A percentile compares a stretch with the other conserved stretches of the same genome.
phyloP scores from a whole-genome alignment of 306 rosid genomes.

The Vigna mungo region DNA sequence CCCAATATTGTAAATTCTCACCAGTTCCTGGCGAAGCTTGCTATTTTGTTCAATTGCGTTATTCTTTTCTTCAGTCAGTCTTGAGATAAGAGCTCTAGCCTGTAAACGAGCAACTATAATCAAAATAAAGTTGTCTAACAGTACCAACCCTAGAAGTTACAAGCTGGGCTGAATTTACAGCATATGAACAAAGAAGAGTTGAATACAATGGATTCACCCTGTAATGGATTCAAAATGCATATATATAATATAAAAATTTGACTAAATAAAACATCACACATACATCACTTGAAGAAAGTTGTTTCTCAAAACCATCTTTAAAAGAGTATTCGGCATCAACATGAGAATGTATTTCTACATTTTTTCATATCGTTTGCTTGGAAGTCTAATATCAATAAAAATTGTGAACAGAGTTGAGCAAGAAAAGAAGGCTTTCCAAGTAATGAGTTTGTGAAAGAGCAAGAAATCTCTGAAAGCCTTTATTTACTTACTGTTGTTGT shows the following conservation, averaged over 20 bases:
- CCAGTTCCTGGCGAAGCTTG: constrained; percentile 91
- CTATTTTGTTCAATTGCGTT: constrained; percentile 68
- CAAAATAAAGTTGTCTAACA: constrained; percentile 34
- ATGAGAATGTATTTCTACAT: neutral
- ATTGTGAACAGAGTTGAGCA: neutral
- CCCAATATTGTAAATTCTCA: constrained; percentile 45
- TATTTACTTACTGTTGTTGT: neutral
- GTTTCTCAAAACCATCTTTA: constrained; percentile 16
- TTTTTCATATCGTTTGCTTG: neutral
- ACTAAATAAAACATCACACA: constrained; percentile 20
- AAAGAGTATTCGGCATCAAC: neutral
- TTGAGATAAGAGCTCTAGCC: constrained; percentile 74
- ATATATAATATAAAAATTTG: neutral
- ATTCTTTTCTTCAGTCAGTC: constrained; percentile 78
- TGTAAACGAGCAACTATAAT: constrained; percentile 49
- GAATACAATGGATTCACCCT: neutral
- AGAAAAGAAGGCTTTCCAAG: neutral
- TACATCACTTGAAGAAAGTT: neutral
- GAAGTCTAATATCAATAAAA: constrained; percentile 8
- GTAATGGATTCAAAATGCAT: neutral
- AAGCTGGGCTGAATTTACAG: constrained; percentile 14
- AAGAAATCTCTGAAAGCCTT: neutral
- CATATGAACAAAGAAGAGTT: constrained; percentile 12
- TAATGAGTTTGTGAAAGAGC: neutral
- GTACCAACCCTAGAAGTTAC: constrained; percentile 25